Evolutionary conservation across 768 basidiomycete species (phyloP).

Genomic region (Grammothele lineata): DNA sequence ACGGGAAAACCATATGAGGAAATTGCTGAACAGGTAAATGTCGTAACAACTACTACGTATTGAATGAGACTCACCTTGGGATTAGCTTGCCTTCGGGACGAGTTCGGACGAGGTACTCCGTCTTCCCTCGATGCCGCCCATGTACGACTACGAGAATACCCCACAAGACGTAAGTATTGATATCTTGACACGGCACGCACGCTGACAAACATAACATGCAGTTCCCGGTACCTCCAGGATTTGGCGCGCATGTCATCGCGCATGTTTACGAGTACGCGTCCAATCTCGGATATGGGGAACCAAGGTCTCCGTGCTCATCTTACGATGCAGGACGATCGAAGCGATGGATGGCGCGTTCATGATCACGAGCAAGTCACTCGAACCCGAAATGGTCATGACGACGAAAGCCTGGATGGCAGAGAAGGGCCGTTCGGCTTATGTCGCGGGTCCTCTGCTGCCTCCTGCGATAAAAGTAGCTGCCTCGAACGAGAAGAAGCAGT

Average conservation of each 20-base stretch:
- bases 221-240: background rate
- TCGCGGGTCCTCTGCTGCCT: background rate
- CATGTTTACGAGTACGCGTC: slow-evolving; percentile 4
- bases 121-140: slow-evolving; percentile 17
- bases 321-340: background rate
- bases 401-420: slow-evolving; percentile 4
- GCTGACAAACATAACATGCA: background rate
- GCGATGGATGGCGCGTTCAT: slow-evolving; percentile 7
- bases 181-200: too few species aligned
- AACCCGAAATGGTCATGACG: slow-evolving; percentile 1
- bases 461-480: background rate
- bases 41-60: too few species aligned
- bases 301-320: background rate
- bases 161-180: slow-evolving; percentile 11
- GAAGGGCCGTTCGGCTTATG: slow-evolving; percentile 4
- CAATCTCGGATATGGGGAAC: too few species aligned
- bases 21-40: slow-evolving; percentile 2
- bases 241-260: background rate
- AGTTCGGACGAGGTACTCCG: slow-evolving; percentile 11
- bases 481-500: background rate
- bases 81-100: too few species aligned
- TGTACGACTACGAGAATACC: slow-evolving; percentile 18
- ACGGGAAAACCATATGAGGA: slow-evolving; percentile 3
- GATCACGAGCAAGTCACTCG: slow-evolving; percentile 5
- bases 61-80: too few species aligned